Evolutionary conservation across 2,329 filamentous ascomycete genomes (phyloP).

Genomic region (Nakataea oryzae): DNA sequence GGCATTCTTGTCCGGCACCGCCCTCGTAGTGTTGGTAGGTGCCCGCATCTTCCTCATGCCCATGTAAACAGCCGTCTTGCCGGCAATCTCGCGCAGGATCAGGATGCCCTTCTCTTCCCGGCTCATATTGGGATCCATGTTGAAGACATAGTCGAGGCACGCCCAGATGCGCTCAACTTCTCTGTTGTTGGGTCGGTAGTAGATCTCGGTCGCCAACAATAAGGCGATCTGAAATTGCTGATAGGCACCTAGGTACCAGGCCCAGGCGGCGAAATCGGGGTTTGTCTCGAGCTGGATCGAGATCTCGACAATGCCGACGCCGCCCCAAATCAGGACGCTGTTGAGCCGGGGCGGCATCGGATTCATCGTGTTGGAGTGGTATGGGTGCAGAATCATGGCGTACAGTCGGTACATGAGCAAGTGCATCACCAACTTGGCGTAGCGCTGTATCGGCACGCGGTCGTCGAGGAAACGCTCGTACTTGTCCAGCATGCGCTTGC

Average conservation of each 20-base stretch:
- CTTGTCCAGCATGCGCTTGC: constrained; percentile 50
- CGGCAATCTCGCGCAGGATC: constrained; percentile 52
- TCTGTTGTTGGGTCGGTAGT: constrained; percentile 42
- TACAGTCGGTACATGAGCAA: constrained; percentile 53
- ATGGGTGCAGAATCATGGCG: constrained; percentile 59
- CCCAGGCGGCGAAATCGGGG: constrained; percentile 42
- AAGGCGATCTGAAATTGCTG: constrained; percentile 65
- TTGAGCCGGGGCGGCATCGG: constrained; percentile 52
- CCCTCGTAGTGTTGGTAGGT: constrained; percentile 31
- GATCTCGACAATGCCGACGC: constrained; percentile 38
- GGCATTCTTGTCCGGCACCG: constrained; percentile 23
- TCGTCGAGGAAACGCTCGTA: constrained; percentile 55
- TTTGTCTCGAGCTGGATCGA: constrained; percentile 35
- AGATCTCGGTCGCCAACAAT: constrained; percentile 58
- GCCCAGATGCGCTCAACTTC: constrained; percentile 59
- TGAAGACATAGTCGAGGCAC: constrained; percentile 63
- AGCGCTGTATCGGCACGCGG: constrained; percentile 48
- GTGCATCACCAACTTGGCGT: constrained; percentile 53
- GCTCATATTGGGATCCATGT: constrained; percentile 39
- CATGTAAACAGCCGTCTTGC: constrained; percentile 49
- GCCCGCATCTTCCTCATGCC: constrained; percentile 46
- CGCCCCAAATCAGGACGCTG: constrained; percentile 52
- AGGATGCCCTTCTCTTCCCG: constrained; percentile 47
- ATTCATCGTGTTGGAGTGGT: constrained; percentile 36
- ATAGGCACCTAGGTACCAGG: constrained; percentile 62